phyloP scores from a whole-genome alignment of 768 basidiomycete genomes.

The Rhizopogon vulgaris region DNA sequence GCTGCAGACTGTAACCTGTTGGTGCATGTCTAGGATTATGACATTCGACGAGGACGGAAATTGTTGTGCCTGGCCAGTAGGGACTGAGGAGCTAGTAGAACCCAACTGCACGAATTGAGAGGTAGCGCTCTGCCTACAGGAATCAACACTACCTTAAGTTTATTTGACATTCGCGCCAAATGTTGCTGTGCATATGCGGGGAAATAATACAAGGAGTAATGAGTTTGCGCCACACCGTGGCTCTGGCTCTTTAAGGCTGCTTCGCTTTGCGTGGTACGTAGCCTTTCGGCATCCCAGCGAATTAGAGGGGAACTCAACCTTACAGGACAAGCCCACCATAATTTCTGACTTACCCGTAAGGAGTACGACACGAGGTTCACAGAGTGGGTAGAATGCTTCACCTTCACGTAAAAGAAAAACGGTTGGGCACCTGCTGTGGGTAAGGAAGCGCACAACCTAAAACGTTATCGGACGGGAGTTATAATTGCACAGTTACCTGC shows the following conservation, averaged over 20 bases:
- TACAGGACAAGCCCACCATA: not conserved
- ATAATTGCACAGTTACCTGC: not conserved
- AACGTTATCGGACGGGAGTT: not conserved
- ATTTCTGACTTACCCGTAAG: not conserved
- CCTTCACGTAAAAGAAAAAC: not conserved
- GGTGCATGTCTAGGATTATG: not conserved
- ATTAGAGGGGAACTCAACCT: not conserved
- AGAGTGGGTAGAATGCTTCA: not conserved
- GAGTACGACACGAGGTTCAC: not conserved
- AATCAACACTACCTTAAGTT: not conserved
- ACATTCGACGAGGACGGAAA: not conserved
- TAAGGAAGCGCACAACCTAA: not conserved
- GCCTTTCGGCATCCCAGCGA: not conserved
- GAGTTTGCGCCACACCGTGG: not conserved
- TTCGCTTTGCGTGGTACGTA: not conserved
- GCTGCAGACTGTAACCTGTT: not conserved
- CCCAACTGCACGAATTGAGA: not conserved
- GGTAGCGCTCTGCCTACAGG: too few relatives aligned
- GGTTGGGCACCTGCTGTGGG: not conserved
- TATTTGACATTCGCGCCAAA: not conserved
- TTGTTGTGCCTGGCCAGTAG: not conserved
- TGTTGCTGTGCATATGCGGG: slow-evolving; percentile 14
- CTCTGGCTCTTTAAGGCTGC: not conserved
- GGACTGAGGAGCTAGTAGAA: not conserved
- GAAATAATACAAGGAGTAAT: slow-evolving; percentile 3